Base-by-base conservation (phyloP, 768 basidiomycete species). In the Asterophora lycoperdoides region DNA sequence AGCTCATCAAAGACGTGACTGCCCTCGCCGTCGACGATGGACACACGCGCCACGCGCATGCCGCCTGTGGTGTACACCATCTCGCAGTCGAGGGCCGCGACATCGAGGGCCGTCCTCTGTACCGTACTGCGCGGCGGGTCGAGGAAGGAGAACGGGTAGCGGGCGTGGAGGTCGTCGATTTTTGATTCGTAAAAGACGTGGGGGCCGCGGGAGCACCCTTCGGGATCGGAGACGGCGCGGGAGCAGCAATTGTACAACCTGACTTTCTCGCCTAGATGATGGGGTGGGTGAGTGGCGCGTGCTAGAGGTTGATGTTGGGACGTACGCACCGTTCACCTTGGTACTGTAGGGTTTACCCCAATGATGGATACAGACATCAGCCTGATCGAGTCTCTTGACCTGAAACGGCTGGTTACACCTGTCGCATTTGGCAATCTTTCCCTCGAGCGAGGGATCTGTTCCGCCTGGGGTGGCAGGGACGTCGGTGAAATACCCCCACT, bases 11-110 rank as follows among this genome's bases (percentile, higher is more conserved):
- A 84, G 2, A 97, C 76, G 44, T 81, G 73, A 20, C 71, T 69
- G 1, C 91, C 92, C 1, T 73, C 63, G 7, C 83, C 85, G 60
- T 95, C 88, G 1, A 98, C 81, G 6, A 95, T 80, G 0, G 94
- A 96, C 2, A 96, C 83, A 3, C 96, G 80, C 2, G 93, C 95
- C 3, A 96, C 81, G 17, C 86, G 83, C 77, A 92, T 81, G 0
- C 96, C 96, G 4, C 88, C 89, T 0, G 94, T 97, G 0, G 92
- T 89, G 68, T 94, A 93, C 8, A 97, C 76, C 89, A 98, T 93
- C 67, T 99, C 96, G 61, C 96, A 98, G 64, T 99, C 96, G 42
- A 98, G 72, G 0, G 91, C 91, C 5, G 84, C 89, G 4, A 97
- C 79, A 48, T 93, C 89, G 38, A 91, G 68, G 1, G 77, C 71